phyloP scores from a whole-genome alignment of 2,329 filamentous ascomycete genomes.

The Pestalotiopsis sp. region DNA sequence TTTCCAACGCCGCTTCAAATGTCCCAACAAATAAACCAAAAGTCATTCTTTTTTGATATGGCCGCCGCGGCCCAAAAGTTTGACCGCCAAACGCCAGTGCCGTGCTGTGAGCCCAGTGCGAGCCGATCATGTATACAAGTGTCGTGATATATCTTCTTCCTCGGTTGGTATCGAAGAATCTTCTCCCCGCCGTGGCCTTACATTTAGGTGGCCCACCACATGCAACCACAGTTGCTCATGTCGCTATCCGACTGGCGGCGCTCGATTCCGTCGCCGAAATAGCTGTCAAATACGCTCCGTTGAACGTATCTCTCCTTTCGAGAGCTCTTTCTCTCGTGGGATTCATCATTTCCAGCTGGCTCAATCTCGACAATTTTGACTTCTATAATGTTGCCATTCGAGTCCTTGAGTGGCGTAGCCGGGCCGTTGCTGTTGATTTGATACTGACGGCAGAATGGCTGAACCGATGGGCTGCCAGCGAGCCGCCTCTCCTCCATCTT shows the following conservation, averaged over 20 bases:
- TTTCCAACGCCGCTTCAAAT: slow-evolving; percentile 5
- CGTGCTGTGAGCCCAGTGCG: slow-evolving; percentile 1
- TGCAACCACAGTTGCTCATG: slow-evolving; percentile 54
- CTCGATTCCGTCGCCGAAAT: slow-evolving; percentile 17
- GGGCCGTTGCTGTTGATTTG: slow-evolving; percentile 42
- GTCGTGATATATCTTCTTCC: slow-evolving; percentile 5
- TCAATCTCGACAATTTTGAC: slow-evolving; percentile 47
- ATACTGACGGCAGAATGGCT: slow-evolving; percentile 51
- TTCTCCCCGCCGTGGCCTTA: background rate
- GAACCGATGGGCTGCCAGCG: slow-evolving; percentile 27
- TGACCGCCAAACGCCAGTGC: slow-evolving; percentile 6
- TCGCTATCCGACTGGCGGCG: slow-evolving; percentile 29
- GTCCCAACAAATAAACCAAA: background rate
- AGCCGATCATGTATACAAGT: slow-evolving; percentile 10
- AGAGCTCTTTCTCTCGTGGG: background rate
- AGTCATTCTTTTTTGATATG: background rate
- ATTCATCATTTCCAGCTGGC: slow-evolving; percentile 16
- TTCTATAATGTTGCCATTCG: slow-evolving; percentile 40
- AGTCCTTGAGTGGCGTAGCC: slow-evolving; percentile 36
- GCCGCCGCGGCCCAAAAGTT: background rate
- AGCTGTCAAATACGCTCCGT: slow-evolving; percentile 15
- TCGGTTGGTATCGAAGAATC: background rate
- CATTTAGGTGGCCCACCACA: slow-evolving; percentile 52
- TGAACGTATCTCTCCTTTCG: slow-evolving; percentile 7
- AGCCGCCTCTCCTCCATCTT: slow-evolving; percentile 58